phyloP scores from a whole-genome alignment of 2,329 filamentous ascomycete species.

The Arthrobotrys iridis region DNA sequence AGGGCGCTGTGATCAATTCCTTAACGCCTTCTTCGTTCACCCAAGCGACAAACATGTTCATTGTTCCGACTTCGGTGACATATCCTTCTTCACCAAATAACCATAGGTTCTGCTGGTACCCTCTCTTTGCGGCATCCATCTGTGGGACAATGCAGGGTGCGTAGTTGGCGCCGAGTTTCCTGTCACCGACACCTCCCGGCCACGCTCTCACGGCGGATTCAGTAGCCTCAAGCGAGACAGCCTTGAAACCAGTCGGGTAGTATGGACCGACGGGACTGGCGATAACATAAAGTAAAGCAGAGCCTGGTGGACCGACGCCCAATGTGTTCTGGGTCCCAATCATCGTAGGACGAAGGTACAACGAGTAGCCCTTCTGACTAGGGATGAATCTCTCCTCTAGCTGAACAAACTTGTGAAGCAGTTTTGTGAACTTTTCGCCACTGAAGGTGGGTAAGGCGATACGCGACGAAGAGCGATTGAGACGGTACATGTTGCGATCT shows the following conservation, averaged over 20 bases:
- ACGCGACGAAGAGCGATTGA: constrained; percentile 89
- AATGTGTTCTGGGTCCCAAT: constrained; percentile 96
- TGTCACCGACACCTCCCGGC: constrained; percentile 97
- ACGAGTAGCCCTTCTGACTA: constrained; percentile 83
- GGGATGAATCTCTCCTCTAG: constrained; percentile 92
- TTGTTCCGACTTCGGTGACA: constrained; percentile 96
- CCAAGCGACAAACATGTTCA: constrained; percentile 95
- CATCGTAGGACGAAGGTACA: constrained; percentile 95
- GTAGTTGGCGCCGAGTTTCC: constrained; percentile 98
- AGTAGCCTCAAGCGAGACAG: constrained; percentile 91
- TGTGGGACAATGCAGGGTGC: constrained; percentile 99
- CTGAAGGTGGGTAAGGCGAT: constrained; percentile 93
- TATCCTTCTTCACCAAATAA: constrained; percentile 95
- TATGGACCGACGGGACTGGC: constrained; percentile 96
- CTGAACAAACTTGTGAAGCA: constrained; percentile 82
- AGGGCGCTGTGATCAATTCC: constrained; percentile 91
- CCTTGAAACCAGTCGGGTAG: constrained; percentile 98
- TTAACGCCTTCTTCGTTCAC: constrained; percentile 87
- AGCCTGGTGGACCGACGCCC: constrained; percentile 89
- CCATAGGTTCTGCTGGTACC: constrained; percentile 99
- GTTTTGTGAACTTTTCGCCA: constrained; percentile 75
- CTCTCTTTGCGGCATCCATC: constrained; percentile 85
- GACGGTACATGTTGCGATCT: constrained; percentile 92
- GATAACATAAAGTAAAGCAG: constrained; percentile 91
- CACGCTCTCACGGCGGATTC: constrained; percentile 96